These are phyloP conservation scores for Lactuca saligna DNA, from an alignment of 129 eudicot genomes.

Conservation along the genomic window DNA sequence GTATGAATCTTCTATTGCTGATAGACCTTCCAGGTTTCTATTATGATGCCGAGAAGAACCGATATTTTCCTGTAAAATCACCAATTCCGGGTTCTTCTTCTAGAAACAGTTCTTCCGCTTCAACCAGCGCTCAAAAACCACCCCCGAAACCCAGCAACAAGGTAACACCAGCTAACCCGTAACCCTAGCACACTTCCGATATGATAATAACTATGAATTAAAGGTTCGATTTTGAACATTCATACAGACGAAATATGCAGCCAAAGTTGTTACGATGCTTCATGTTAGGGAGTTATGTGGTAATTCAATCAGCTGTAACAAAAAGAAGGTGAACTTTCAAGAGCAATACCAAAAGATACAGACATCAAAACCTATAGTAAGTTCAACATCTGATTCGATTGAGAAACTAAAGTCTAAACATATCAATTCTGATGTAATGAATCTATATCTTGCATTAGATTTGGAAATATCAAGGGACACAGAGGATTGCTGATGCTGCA, in stretches of 20 bases:
- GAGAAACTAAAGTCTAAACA: not conserved
- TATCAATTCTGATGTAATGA: slow-evolving; percentile 12
- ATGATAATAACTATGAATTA: not conserved
- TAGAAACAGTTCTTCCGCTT: slow-evolving; percentile 28
- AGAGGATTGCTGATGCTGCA: slow-evolving; percentile 50
- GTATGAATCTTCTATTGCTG: not conserved
- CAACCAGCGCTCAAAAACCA: slow-evolving; percentile 24
- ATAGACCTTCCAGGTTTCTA: slow-evolving; percentile 92
- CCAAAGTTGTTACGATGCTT: slow-evolving; percentile 51
- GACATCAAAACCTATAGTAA: slow-evolving; percentile 67
- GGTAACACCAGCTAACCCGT: slow-evolving; percentile 17
- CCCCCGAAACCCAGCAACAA: slow-evolving; percentile 4
- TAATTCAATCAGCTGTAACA: slow-evolving; percentile 38
- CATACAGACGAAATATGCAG: slow-evolving; percentile 28
- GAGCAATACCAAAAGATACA: slow-evolving; percentile 54
- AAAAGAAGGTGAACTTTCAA: slow-evolving; percentile 57
- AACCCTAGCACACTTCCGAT: slow-evolving; percentile 3
- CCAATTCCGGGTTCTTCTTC: slow-evolving; percentile 81
- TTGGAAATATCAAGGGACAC: slow-evolving; percentile 65
- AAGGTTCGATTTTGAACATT: not conserved
- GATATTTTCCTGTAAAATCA: slow-evolving; percentile 77
- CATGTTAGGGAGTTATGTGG: slow-evolving; percentile 70
- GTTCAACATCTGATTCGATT: not conserved
- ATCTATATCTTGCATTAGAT: slow-evolving; percentile 38
- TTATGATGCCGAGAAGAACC: slow-evolving; percentile 70